These are phyloP conservation scores for Echinosophora koreensis DNA, from an alignment of 306 rosid genomes.

Conservation along the genomic window DNA sequence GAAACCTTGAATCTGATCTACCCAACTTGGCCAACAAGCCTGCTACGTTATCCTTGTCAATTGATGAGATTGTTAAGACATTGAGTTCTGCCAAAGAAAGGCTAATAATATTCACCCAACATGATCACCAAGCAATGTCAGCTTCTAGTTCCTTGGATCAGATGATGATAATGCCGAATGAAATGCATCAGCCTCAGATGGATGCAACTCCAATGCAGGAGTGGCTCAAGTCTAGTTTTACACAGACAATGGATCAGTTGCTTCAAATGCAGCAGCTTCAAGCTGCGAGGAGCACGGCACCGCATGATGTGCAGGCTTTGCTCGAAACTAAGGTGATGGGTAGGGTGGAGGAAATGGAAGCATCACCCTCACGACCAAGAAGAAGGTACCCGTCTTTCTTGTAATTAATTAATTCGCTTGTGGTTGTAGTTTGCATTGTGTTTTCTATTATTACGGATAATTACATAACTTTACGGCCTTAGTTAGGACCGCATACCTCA, in stretches of 20 bases:
- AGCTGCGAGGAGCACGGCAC: conserved; percentile 6
- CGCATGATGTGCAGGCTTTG: neutral
- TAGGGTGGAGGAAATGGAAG: conserved; percentile 30
- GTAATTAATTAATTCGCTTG: no score
- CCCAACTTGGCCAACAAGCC: conserved; percentile 48
- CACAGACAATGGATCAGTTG: conserved; percentile 37
- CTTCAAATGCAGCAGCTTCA: conserved; percentile 41
- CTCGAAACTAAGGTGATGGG: neutral
- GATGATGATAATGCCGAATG: conserved; percentile 3
- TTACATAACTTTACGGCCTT: no score
- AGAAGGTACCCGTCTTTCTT: conserved; percentile 52
- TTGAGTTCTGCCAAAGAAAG: conserved; percentile 50
- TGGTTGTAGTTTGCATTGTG: no score
- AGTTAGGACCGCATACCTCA: no score
- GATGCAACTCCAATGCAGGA: conserved; percentile 44
- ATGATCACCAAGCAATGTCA: neutral
- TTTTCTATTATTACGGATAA: no score
- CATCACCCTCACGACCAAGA: conserved; percentile 54
- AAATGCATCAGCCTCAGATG: conserved; percentile 41
- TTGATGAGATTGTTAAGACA: conserved; percentile 52
- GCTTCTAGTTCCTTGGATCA: neutral
- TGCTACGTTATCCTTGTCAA: conserved; percentile 32
- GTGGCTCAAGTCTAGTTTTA: conserved; percentile 45
- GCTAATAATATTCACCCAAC: neutral
- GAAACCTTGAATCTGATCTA: conserved; percentile 53